Base-by-base conservation (phyloP, 139 green algal species). In the Micractinium conductrix region DNA sequence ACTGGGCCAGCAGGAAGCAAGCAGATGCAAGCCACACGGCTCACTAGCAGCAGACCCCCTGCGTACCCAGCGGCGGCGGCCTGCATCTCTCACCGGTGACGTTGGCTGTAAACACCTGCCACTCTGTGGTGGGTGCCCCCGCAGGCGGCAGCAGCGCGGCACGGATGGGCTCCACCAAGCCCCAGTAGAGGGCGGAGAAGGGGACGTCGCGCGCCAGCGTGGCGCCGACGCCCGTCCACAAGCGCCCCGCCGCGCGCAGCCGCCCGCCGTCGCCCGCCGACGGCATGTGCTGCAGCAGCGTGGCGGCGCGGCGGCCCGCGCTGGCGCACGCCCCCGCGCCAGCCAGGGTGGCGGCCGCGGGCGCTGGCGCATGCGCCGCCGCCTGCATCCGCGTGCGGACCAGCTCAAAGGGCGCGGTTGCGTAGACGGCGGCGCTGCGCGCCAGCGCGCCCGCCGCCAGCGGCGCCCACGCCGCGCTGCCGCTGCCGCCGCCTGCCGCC, bases 171-270 rank as follows among this genome's bases (percentile, higher is more conserved):
- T 99, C 97, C 76, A 98, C 79, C 45, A 95, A 33, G 19, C 85
- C 92, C 96, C 97, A 99, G 91, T 99, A 99, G 12, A 99, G 80
- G 2, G 93, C 96, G 33, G 93, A 96, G 83, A 99, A 99, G 2
- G 96, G 96, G 38, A 99, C 96, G 78, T 99, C 96, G 0, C 96
- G 86, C 0, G 91, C 92, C 19, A 99, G 87, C 1, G 96, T 97
- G 8, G 96, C 93, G 4, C 81, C 90, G 12, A 95, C 88, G 7
- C 95, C 96, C 14, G 89, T 95, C 92, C 93, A 98, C 82, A 98
- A 69, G 48, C 69, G 70, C 0, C 84, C 84, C 43, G 91, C 44
- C 16, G 78, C 35, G 0, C 82, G 73, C 28, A 85, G 50, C 30
- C 80, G 68, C 37, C 80, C 70, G 70, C 80, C 80, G 4, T 37